Percentiles rank a stretch among this genome's conserved stretches.
Conservation (phyloP, 2,329 filamentous ascomycete species). For the Penicillium italicum region DNA sequence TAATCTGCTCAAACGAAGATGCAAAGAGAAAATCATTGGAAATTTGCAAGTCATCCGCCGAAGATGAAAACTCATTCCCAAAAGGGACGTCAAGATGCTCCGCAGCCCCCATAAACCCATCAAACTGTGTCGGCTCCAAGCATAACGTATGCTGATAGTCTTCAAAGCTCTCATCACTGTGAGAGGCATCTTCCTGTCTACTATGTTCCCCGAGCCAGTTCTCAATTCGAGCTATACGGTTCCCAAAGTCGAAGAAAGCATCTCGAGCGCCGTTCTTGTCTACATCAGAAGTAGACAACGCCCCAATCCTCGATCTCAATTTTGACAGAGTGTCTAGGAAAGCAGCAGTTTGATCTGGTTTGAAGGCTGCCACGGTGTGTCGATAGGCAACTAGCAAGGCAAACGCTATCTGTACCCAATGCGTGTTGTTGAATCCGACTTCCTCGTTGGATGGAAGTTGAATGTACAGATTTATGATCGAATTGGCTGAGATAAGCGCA, state of each 20-base stretch:
- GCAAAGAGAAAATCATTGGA: not conserved
- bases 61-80: not conserved
- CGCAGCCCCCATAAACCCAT: not conserved
- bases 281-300: not conserved
- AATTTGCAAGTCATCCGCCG: not conserved
- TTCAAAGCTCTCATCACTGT: not conserved
- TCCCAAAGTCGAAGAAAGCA: not conserved
- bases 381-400: not conserved
- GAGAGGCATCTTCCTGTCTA: not conserved
- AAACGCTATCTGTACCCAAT: not conserved
- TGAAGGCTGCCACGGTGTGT: not conserved
- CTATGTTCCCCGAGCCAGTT: not conserved
- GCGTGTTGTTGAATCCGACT: not conserved
- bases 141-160: not conserved
- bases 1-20: not conserved
- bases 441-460: not conserved
- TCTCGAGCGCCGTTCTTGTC: not conserved
- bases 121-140: not conserved
- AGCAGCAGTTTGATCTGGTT: not conserved
- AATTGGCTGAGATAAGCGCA: not conserved
- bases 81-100: not conserved
- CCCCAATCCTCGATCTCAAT: not conserved
- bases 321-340: not conserved
- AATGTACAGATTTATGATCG: not conserved
- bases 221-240: not conserved